Evolutionary conservation across 257 asterid species (phyloP).

Genomic region (Przewalskia tangutica): DNA sequence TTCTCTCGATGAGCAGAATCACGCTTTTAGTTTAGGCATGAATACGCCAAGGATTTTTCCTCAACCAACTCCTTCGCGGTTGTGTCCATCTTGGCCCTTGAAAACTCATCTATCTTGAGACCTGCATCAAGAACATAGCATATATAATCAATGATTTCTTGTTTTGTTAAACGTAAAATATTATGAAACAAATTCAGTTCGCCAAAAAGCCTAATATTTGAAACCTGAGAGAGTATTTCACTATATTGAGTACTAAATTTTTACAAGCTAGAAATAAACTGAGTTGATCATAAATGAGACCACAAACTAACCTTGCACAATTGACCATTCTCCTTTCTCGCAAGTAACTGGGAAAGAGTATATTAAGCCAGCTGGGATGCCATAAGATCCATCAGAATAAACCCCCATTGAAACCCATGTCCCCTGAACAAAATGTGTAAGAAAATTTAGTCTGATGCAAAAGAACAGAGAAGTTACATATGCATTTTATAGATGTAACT

Average conservation of each 20-base stretch:
- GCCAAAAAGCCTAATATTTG: background rate
- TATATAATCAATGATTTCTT: no score
- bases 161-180: background rate
- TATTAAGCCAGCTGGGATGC: slow-evolving; percentile 51
- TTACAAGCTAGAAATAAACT: background rate
- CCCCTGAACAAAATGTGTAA: slow-evolving; percentile 29
- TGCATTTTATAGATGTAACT: background rate
- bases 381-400: slow-evolving; percentile 77
- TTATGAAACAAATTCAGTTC: background rate
- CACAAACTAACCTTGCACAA: slow-evolving; percentile 49
- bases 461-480: background rate
- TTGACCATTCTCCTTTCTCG: slow-evolving; percentile 76
- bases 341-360: slow-evolving; percentile 84
- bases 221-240: background rate
- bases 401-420: slow-evolving; percentile 92
- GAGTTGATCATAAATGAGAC: background rate
- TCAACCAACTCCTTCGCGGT: slow-evolving; percentile 56
- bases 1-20: background rate
- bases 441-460: background rate
- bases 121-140: slow-evolving; percentile 23
- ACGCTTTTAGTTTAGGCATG: slow-evolving; percentile 35
- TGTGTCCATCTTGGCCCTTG: slow-evolving; percentile 66
- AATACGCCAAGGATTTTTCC: slow-evolving; percentile 60
- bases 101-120: slow-evolving; percentile 51
- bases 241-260: background rate